These are phyloP conservation scores for Boletus tylopilopsis DNA, from an alignment of 768 basidiomycete genomes.

Conservation along the genomic window DNA sequence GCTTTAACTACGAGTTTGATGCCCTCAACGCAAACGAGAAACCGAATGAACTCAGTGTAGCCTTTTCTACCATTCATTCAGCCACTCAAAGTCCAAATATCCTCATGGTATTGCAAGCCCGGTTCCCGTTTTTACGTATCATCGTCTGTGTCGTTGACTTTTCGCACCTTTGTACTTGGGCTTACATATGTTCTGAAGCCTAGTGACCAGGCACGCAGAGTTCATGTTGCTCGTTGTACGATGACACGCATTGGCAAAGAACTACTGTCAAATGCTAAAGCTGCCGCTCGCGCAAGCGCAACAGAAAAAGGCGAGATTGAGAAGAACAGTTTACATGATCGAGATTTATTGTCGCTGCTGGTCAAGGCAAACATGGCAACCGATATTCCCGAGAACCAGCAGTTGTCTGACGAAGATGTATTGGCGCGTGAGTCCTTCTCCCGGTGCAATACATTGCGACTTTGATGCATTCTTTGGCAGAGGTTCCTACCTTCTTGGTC, in stretches of 20 bases:
- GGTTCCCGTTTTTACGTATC: slow-evolving; percentile 37
- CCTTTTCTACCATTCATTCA: slow-evolving; percentile 29
- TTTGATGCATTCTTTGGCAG: slow-evolving; percentile 32
- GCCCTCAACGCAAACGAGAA: slow-evolving; percentile 24
- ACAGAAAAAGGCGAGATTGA: slow-evolving; percentile 33
- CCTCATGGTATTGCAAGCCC: slow-evolving; percentile 31
- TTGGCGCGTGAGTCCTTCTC: slow-evolving; percentile 39
- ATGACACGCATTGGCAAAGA: slow-evolving; percentile 50
- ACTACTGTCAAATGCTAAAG: slow-evolving; percentile 48
- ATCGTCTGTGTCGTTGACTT: slow-evolving; percentile 31
- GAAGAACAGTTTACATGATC: slow-evolving; percentile 34
- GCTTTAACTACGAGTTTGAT: slow-evolving; percentile 36
- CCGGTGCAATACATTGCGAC: neutral
- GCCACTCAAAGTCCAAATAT: slow-evolving; percentile 1
- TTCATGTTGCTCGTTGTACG: slow-evolving; percentile 31
- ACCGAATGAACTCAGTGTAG: too few species aligned
- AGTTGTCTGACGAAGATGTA: too few species aligned
- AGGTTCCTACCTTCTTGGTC: slow-evolving; percentile 58
- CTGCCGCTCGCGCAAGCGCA: slow-evolving; percentile 28
- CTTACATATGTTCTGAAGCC: slow-evolving; percentile 14
- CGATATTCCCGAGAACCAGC: too few species aligned
- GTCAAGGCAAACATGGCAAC: too few species aligned
- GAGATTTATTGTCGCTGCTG: slow-evolving; percentile 59
- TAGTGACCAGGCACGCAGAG: slow-evolving; percentile 12
- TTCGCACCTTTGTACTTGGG: neutral